Base-by-base conservation (phyloP, 768 basidiomycete genomes). In the Collybiopsis luxurians region DNA sequence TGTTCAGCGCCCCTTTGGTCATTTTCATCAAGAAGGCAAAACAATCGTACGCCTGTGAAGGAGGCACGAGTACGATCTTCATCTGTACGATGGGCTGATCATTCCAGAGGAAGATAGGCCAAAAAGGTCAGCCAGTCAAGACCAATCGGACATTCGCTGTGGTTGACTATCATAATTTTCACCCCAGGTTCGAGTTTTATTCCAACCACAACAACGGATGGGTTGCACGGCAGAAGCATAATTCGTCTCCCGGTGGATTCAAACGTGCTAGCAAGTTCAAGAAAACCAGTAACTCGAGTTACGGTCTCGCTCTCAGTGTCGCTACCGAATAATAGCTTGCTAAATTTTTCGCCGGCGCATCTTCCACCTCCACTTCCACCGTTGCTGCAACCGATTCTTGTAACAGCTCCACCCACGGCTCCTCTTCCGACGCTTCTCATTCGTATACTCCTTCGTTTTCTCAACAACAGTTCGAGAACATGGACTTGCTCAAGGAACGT, bases 251-350 rank as follows among this genome's bases (percentile, higher is more conserved):
- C 21, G 92, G 89, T 60, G 89, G 92, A 0, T 96, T 95, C 79
- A 92, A 94, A 76, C 90, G 94, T 69, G 90, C 91, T 5, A 91
- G 91, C 9, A 86, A 90, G 53, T 94, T 94, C 81, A 93, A 93
- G 77, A 94, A 94, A 70, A 89, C 89, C 53, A 75, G 73, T 56
- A 91, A 89, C 69, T 89, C 92, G 88, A 93, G 92, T 72, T 90
- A 85, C 64, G 89, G 85, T 2, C 74, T 85, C 4, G 75, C 77
- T 12, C 73, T 92, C 15, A 87, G 86, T 2, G 74, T 92, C 47
- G 85, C 85, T 62, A 70, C 13, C 6, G 80, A 79, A 70, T 78
- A 67, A 61, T 78, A 75, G 72, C 80, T 84, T 51, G 74, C 71
- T 0, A 74, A 74, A 51, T 69, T 84, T 46, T 62, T 69, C 54